Evolutionary conservation across 2,329 filamentous ascomycete genomes (phyloP).

Genomic region (Emericellopsis atlantica): DNA sequence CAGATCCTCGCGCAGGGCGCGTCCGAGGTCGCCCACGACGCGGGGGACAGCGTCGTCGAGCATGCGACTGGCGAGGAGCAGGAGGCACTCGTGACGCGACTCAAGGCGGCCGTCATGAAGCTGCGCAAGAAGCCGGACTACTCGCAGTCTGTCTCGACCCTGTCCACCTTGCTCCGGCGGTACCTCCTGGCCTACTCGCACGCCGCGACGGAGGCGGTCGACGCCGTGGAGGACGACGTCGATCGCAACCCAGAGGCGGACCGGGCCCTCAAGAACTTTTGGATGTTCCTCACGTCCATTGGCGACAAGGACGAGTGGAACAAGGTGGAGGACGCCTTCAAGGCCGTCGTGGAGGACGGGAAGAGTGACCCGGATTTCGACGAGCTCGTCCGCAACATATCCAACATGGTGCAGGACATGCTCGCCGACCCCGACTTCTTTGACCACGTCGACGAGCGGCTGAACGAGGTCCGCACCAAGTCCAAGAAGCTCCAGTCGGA

Average conservation of each 20-base stretch:
- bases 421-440: constrained; percentile 81
- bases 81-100: constrained; percentile 57
- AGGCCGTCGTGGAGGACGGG: constrained; percentile 60
- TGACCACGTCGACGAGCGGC: constrained; percentile 50
- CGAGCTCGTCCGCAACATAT: constrained; percentile 58
- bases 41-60: constrained; percentile 58
- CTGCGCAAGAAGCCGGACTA: constrained; percentile 72
- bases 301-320: constrained; percentile 66
- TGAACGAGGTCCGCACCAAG: constrained; percentile 37
- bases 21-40: constrained; percentile 40
- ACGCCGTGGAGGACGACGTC: constrained; percentile 57
- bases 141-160: constrained; percentile 68
- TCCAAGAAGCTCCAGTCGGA: constrained; percentile 53
- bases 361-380: constrained; percentile 75
- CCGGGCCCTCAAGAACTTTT: constrained; percentile 65
- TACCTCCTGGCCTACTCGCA: constrained; percentile 71
- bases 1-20: constrained; percentile 39
- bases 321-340: constrained; percentile 55
- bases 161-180: constrained; percentile 62
- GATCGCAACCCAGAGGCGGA: constrained; percentile 64
- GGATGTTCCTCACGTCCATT: constrained; percentile 68
- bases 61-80: constrained; percentile 63
- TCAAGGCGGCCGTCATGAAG: constrained; percentile 65
- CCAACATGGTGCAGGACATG: constrained; percentile 64
- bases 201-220: constrained; percentile 53